These are phyloP conservation scores for Clitopilus hobsonii DNA, from an alignment of 768 basidiomycete genomes.

Conservation along the genomic window DNA sequence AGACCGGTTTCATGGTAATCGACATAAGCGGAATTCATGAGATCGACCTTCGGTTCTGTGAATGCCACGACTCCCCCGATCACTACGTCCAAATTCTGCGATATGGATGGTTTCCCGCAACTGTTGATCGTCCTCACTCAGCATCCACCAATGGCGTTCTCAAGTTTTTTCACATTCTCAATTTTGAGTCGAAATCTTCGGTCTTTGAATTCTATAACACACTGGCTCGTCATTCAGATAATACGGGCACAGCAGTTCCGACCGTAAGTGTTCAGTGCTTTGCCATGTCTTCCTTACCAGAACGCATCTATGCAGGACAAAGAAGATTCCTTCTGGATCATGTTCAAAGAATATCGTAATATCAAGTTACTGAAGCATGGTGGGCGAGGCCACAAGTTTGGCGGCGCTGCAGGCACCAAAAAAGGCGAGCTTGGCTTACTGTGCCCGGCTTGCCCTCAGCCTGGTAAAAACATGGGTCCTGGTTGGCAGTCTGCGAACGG, in stretches of 20 bases:
- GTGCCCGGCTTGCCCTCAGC: slow-evolving; percentile 31
- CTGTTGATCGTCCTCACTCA: slow-evolving; percentile 16
- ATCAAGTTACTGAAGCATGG: slow-evolving; percentile 19
- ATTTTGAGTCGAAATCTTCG: slow-evolving; percentile 22
- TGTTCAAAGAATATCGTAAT: slow-evolving; percentile 17
- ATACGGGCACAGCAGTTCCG: slow-evolving; percentile 13
- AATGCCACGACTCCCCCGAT: slow-evolving; percentile 11
- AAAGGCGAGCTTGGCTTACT: slow-evolving; percentile 20
- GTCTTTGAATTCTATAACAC: slow-evolving; percentile 22
- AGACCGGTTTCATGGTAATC: slow-evolving; percentile 19
- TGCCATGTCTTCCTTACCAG: not conserved
- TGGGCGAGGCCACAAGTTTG: slow-evolving; percentile 18
- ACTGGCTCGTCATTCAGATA: slow-evolving; percentile 17
- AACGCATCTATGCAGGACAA: slow-evolving; percentile 7
- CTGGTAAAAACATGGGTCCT: slow-evolving; percentile 20
- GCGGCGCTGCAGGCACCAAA: slow-evolving; percentile 11
- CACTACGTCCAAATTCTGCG: slow-evolving; percentile 24
- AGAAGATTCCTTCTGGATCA: slow-evolving; percentile 14
- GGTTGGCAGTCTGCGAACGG: slow-evolving; percentile 14
- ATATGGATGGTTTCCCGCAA: slow-evolving; percentile 17
- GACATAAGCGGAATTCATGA: slow-evolving; percentile 21
- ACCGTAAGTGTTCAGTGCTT: slow-evolving; percentile 8
- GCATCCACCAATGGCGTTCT: slow-evolving; percentile 21
- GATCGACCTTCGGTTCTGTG: slow-evolving; percentile 25
- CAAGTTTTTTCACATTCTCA: slow-evolving; percentile 19